Conservation (phyloP, 2,329 filamentous ascomycete genomes). For the Bipolaris gigantea region DNA sequence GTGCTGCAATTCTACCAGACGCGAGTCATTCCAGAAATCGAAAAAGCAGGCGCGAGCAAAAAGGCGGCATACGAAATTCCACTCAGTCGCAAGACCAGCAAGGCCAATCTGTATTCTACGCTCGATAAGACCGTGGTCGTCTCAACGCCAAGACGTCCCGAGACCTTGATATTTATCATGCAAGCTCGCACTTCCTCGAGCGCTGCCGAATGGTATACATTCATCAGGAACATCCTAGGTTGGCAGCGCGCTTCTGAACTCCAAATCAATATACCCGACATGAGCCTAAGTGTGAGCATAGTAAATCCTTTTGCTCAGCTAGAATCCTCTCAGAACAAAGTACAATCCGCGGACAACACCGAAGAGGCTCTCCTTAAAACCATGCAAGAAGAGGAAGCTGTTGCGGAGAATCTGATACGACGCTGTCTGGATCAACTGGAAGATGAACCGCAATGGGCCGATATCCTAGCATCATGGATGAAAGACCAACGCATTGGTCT, state of each 20-base stretch:
- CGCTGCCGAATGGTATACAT: slow-evolving; percentile 70
- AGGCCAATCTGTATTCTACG: slow-evolving; percentile 65
- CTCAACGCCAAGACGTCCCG: slow-evolving; percentile 58
- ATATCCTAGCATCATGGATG: slow-evolving; percentile 62
- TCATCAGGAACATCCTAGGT: slow-evolving; percentile 62
- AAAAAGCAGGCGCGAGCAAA: slow-evolving; percentile 55
- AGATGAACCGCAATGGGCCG: slow-evolving; percentile 60
- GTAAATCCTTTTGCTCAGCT: slow-evolving; percentile 62
- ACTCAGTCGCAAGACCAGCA: slow-evolving; percentile 56
- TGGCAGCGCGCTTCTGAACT: slow-evolving; percentile 60
- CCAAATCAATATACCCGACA: slow-evolving; percentile 64
- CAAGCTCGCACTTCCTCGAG: slow-evolving; percentile 62
- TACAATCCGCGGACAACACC: slow-evolving; percentile 49
- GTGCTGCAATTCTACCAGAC: slow-evolving; percentile 64
- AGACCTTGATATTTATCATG: slow-evolving; percentile 63
- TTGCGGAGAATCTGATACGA: slow-evolving; percentile 59
- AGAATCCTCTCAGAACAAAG: slow-evolving; percentile 49
- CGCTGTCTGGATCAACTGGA: slow-evolving; percentile 62
- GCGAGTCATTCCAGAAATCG: slow-evolving; percentile 63
- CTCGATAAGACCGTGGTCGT: slow-evolving; percentile 69
- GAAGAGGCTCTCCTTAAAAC: slow-evolving; percentile 51
- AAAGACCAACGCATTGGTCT: slow-evolving; percentile 63
- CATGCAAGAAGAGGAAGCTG: slow-evolving; percentile 56
- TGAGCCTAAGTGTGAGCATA: slow-evolving; percentile 61
- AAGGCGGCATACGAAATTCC: slow-evolving; percentile 61